Percentiles rank a stretch among this genome's conserved stretches.
phyloP scores from a whole-genome alignment of 805 yeast species.

The Barnettozyma wickerhamii region DNA sequence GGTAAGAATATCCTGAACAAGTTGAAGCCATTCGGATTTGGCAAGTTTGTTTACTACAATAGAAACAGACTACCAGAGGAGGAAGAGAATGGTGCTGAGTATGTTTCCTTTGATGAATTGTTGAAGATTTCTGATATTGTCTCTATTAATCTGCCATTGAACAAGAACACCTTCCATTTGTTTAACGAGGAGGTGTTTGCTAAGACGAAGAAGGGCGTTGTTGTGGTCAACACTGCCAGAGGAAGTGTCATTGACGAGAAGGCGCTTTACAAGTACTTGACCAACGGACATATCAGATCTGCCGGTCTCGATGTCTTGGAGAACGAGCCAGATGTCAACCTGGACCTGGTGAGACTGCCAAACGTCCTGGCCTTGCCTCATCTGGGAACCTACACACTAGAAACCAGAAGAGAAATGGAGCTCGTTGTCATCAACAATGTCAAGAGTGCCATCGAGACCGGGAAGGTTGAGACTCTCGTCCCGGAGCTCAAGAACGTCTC shows the following conservation, averaged over 20 bases:
- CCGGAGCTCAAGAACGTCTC: constrained; percentile 57
- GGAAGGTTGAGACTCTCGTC: constrained; percentile 70
- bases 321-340: constrained; percentile 65
- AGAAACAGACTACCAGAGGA: constrained; percentile 54
- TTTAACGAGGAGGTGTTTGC: constrained; percentile 55
- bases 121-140: constrained; percentile 61
- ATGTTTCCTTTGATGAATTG: constrained; percentile 68
- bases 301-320: constrained; percentile 78
- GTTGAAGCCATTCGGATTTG: constrained; percentile 72
- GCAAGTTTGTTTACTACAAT: constrained; percentile 67
- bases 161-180: constrained; percentile 63
- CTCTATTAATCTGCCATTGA: constrained; percentile 75
- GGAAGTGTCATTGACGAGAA: constrained; percentile 77
- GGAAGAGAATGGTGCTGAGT: constrained; percentile 64
- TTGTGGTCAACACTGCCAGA: constrained; percentile 78
- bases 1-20: constrained; percentile 77
- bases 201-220: constrained; percentile 76
- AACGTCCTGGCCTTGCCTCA: constrained; percentile 82
- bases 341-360: constrained; percentile 56
- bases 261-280: constrained; percentile 51
- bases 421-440: constrained; percentile 70
- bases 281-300: constrained; percentile 59
- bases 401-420: constrained; percentile 80
- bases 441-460: constrained; percentile 49
- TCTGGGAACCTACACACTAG: constrained; percentile 78